Evolutionary conservation across 2,329 filamentous ascomycete genomes (phyloP), one percentile per base, ranked within the genome.

Genomic region (Saccharata proteae): DNA sequence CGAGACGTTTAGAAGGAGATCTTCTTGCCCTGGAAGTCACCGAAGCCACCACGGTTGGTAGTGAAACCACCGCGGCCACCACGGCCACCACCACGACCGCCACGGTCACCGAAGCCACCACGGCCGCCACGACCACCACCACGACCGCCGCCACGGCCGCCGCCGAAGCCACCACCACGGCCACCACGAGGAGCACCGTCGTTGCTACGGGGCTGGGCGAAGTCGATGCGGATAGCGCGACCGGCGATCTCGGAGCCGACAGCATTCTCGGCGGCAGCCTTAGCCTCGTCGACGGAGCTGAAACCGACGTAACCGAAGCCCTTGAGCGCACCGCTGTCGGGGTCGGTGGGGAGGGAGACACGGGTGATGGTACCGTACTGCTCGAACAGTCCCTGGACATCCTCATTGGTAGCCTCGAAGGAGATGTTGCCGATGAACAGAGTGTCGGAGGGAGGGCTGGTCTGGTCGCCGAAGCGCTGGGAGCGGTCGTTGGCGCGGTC

Each of bases 241-340:
- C 80, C 74, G 41, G 65, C 69, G 46, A 90, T 69, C 37, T 82
- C 75, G 34, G 66, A 65, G 42, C 83, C 83, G 45, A 81, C 77
- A 54, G 82, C 69, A 35, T 67, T 62, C 46, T 78, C 67, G 45
- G 83, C 74, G 15, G 77, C 86, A 46, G 65, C 61, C 62, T 79
- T 81, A 48, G 86, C 83, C 48, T 93, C 85, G 16, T 93, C 84
- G 39, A 90, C 57, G 12, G 79, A 80, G 45, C 65, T 63, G 67
- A 88, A 93, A 51, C 78, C 77, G 41, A 93, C 78, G 55, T 94
- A 94, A 34, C 83, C 86, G 58, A 92, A 93, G 36, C 86, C 86
- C 77, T 93, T 93, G 53, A 79, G 77, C 46, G 76, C 73, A 42
- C 84, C 85, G 40, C 75, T 75, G 39, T 93, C 84, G 55, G 76